phyloP scores from a whole-genome alignment of 805 yeast species.

The Saccharomycopsis lassenensis region DNA sequence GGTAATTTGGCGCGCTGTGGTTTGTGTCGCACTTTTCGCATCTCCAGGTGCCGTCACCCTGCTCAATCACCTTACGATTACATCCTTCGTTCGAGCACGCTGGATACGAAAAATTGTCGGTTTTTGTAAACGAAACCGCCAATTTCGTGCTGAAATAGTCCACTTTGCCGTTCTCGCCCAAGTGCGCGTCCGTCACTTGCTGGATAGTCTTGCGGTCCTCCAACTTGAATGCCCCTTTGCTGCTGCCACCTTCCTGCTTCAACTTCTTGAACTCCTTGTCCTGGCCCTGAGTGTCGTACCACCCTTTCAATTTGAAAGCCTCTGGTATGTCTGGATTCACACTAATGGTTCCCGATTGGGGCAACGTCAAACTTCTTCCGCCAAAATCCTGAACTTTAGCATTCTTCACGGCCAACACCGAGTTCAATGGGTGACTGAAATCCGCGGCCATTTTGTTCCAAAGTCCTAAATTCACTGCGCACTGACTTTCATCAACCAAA shows the following conservation, averaged over 20 bases:
- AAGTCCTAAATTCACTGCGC: slow-evolving; percentile 66
- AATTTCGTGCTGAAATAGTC: slow-evolving; percentile 75
- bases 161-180: slow-evolving; percentile 67
- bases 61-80: slow-evolving; percentile 73
- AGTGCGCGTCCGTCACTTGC: slow-evolving; percentile 52
- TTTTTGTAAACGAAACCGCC: slow-evolving; percentile 55
- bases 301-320: slow-evolving; percentile 81
- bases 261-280: slow-evolving; percentile 50
- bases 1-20: slow-evolving; percentile 57
- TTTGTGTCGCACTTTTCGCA: slow-evolving; percentile 83
- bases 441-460: slow-evolving; percentile 87
- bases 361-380: slow-evolving; percentile 74
- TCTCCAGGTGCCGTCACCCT: slow-evolving; percentile 69
- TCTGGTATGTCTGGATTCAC: slow-evolving; percentile 85
- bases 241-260: slow-evolving; percentile 36
- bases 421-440: slow-evolving; percentile 60
- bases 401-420: slow-evolving; percentile 88
- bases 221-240: slow-evolving; percentile 25
- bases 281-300: slow-evolving; percentile 82
- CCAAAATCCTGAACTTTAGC: slow-evolving; percentile 81
- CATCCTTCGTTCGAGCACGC: slow-evolving; percentile 75
- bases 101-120: slow-evolving; percentile 78
- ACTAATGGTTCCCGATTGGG: slow-evolving; percentile 64
- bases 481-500: slow-evolving; percentile 76
- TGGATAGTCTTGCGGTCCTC: slow-evolving; percentile 54